Evolutionary conservation across 2,329 filamentous ascomycete species (phyloP), one percentile per base, ranked within the genome.

Genomic region (Aspergillus aculeatinus): DNA sequence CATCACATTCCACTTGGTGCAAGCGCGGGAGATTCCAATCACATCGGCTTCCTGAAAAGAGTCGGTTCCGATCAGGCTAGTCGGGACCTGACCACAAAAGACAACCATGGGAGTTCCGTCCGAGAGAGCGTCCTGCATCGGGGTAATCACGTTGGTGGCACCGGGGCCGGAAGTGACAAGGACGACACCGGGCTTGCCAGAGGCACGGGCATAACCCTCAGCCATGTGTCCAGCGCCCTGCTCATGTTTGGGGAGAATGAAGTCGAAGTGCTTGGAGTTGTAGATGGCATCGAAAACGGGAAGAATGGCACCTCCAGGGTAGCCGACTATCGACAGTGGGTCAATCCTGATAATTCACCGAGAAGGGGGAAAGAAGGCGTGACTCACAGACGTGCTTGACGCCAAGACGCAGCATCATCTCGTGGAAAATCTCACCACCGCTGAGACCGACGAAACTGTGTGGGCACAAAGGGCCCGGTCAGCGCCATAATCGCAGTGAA

Each of bases 1-100:
- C 92, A 98, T 96, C 62, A 96, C 92, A 71, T 98, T 98, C 95
- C 95, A 99, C 82, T 98, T 98, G 68, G 93, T 97, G 83, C 93
- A 97, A 21, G 93, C 88, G 71, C 94, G 86, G 35, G 92, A 96
- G 76, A 99, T 98, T 68, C 94, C 94, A 61, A 97, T 83, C 39
- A 96, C 88, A 73, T 99, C 95, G 60, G 92, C 93, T 79, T 97
- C 93, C 75, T 98, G 94, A 82, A 97, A 97, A 56, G 92, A 91
- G 75, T 96, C 92, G 59, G 88, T 94, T 55, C 93, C 94, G 75
- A 96, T 96, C 53, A 90, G 89, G 25, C 83, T 86, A 19, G 93
- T 97, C 11, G 86, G 82, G 58, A 97, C 94, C 84, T 97, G 94
- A 21, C 94, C 94, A 64, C 84, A 89, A 79, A 98, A 96, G 39